A percentile compares a stretch with the other conserved stretches of the same genome.
These are phyloP conservation scores for Trichoderma atroviride DNA, from an alignment of 2,329 filamentous ascomycete genomes.

Conservation along the genomic window DNA sequence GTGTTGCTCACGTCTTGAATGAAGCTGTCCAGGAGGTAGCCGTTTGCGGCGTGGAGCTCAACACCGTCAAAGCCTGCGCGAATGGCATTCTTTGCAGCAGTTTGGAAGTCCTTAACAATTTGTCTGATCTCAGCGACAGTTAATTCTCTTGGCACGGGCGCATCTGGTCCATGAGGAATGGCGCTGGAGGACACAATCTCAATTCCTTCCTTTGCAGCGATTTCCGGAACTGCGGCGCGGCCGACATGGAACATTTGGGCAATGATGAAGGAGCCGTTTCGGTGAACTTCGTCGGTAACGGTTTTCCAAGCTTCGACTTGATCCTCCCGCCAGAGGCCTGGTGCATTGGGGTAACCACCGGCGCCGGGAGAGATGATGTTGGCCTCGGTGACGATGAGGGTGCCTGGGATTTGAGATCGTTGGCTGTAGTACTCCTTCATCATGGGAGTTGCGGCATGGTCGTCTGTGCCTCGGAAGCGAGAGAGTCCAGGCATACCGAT, in stretches of 20 bases:
- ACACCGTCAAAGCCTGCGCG: conserved; percentile 72
- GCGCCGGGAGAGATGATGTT: conserved; percentile 44
- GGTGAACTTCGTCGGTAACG: conserved; percentile 65
- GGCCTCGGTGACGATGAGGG: conserved; percentile 51
- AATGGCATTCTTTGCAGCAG: conserved; percentile 58
- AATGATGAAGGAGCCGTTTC: conserved; percentile 49
- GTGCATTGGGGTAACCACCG: conserved; percentile 43
- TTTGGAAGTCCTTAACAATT: conserved; percentile 53
- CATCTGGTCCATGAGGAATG: not conserved
- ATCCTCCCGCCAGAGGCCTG: conserved; percentile 58
- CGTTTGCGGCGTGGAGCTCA: conserved; percentile 60
- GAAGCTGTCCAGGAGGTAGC: conserved; percentile 67
- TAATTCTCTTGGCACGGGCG: not conserved
- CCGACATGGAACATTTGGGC: conserved; percentile 56
- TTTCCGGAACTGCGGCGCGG: conserved; percentile 49
- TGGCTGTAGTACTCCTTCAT: conserved; percentile 51
- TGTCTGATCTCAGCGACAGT: not conserved
- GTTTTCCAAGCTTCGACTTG: conserved; percentile 63
- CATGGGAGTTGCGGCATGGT: conserved; percentile 17
- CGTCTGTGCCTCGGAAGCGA: conserved; percentile 7
- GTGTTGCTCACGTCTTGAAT: conserved; percentile 54
- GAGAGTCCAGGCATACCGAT: not conserved
- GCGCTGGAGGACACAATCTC: not conserved
- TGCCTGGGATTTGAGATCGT: conserved; percentile 47
- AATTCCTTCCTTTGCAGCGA: conserved; percentile 28